phyloP scores from a whole-genome alignment of 2,329 filamentous ascomycete genomes.

The Cephalotrichum gorgonifer region DNA sequence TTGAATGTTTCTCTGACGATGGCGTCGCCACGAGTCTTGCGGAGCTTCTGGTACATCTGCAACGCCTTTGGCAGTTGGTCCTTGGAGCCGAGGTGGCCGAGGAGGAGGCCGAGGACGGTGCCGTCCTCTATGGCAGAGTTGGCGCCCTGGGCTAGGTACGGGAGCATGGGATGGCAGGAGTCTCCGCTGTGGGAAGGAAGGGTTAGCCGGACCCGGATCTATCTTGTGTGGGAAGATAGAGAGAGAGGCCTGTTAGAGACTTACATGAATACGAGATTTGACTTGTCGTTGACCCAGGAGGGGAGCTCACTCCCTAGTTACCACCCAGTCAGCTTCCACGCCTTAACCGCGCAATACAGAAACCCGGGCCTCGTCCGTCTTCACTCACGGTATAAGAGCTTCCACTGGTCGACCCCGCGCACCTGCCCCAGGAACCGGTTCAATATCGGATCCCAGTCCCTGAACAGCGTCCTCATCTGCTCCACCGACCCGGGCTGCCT shows the following conservation, averaged over 20 bases:
- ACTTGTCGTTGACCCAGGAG: conserved; percentile 41
- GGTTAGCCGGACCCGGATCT: background rate
- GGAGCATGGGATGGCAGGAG: conserved; percentile 34
- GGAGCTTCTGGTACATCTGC: conserved; percentile 38
- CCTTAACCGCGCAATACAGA: background rate
- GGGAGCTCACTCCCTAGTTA: conserved; percentile 37
- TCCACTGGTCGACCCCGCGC: conserved; percentile 57
- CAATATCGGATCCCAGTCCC: conserved; percentile 53
- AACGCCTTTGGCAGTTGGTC: conserved; percentile 34
- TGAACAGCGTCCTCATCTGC: conserved; percentile 51
- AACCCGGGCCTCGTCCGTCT: conserved; percentile 1
- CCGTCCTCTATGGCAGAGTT: conserved; percentile 30
- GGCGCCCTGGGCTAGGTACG: conserved; percentile 36
- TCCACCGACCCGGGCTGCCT: conserved; percentile 41
- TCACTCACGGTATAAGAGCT: conserved; percentile 42
- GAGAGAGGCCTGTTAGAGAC: conserved; percentile 10
- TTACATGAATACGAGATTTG: conserved; percentile 38
- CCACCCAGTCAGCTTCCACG: background rate
- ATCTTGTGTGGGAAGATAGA: too few species aligned
- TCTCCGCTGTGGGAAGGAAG: conserved; percentile 21
- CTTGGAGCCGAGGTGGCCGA: conserved; percentile 27
- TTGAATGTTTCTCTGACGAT: conserved; percentile 16
- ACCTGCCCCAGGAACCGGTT: conserved; percentile 34
- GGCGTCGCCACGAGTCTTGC: conserved; percentile 37
- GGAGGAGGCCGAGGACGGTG: conserved; percentile 19